Evolutionary conservation across 139 green algal species (phyloP), one percentile per base, ranked within the genome.

Genomic region (Micromonas pusilla): DNA sequence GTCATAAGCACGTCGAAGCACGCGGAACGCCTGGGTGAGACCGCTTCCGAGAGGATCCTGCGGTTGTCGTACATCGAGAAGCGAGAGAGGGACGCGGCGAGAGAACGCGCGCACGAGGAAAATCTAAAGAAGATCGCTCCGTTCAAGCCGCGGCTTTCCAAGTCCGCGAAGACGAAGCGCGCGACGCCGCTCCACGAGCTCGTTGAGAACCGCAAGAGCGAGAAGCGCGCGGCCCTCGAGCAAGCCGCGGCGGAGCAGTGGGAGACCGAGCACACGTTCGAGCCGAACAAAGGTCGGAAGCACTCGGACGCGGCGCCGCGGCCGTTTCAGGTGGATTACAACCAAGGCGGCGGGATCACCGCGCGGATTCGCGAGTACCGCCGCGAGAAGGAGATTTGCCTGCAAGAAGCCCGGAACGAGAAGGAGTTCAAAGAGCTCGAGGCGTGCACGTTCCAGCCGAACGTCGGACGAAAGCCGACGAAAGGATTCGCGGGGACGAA

Each of bases 71-170:
- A 57, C 28, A 26, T 23, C n/a, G 72, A 78, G 13, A 62, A 60
- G 52, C 21, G 68, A 28, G 1, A 52, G 9, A 66, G 32, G 26
- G 39, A 60, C 6, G 1, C 20, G 21, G n/a, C 3, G 52, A 19
- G n/a, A n/a, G 3, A 33, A 33, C n/a, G 9, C 30, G 26, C n/a
- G 13, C 9, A 45, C 5, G 39, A 45, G n/a, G 28, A 78, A 31
- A n/a, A 67, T 52, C n/a, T 68, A 28, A 20, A 53, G n/a, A 21
- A 78, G 53, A 52, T 70, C 52, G 68, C n/a, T n/a, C n/a, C 72
- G 72, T 78, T 65, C 72, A 67, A 70, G 28, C 72, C 72, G 13
- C n/a, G 52, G 30, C 23, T 74, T 19, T 31, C 34, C 3, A 57
- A 74, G 25, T 26, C 52, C 23, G 25, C 67, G 2, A 60, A 54